These are phyloP conservation scores for Dalbergia oliveri DNA, from an alignment of 306 rosid genomes.

Conservation along the genomic window DNA sequence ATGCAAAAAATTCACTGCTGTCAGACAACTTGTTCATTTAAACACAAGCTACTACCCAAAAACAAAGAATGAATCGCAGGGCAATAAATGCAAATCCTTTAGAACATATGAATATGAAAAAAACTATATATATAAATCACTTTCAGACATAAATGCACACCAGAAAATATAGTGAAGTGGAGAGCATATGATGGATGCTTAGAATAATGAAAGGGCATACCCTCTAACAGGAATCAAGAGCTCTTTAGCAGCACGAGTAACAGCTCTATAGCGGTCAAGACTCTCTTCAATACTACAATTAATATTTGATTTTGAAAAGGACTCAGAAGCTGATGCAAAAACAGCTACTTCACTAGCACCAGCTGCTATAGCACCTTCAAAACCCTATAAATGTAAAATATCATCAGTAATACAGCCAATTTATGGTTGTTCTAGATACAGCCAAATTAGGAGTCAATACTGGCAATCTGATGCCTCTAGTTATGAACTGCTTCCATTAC, in stretches of 20 bases:
- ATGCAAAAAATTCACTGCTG: too few relatives aligned
- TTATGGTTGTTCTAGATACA: constrained; percentile 14
- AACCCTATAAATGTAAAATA: constrained; percentile 62
- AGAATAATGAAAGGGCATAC: constrained; percentile 53
- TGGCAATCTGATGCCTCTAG: constrained; percentile 71
- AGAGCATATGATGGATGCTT: constrained; percentile 17
- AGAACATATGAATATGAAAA: neutral
- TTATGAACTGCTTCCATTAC: constrained; percentile 76
- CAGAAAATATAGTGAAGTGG: neutral
- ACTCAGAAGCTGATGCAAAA: constrained; percentile 93
- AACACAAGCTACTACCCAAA: neutral
- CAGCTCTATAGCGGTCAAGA: constrained; percentile 71
- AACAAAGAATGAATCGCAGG: neutral
- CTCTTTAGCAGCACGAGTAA: constrained; percentile 79
- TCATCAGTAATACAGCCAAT: neutral
- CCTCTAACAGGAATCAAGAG: constrained; percentile 88
- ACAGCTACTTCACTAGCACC: constrained; percentile 91
- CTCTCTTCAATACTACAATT: constrained; percentile 90
- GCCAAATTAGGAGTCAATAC: constrained; percentile 84
- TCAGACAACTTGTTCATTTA: neutral
- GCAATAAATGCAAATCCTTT: neutral
- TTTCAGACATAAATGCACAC: neutral
- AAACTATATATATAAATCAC: too few relatives aligned
- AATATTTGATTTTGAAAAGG: constrained; percentile 88
- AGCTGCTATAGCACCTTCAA: constrained; percentile 87